These are phyloP conservation scores for Aphanomyces invadans DNA, from an alignment of 352 stramenopile species.

Conservation along the genomic window DNA sequence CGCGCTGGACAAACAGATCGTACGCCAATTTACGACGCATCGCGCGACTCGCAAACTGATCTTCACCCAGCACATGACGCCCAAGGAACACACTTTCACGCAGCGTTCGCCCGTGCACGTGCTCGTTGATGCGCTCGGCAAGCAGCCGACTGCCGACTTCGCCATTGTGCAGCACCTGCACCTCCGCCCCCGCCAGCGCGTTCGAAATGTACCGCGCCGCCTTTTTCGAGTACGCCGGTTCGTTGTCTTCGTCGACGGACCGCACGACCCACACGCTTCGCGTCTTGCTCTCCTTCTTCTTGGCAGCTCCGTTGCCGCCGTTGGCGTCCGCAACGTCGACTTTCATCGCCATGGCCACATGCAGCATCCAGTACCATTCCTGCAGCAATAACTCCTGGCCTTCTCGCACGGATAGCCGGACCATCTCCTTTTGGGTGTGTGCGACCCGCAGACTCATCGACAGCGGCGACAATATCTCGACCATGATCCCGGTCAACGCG, in stretches of 20 bases:
- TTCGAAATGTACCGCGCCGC: slow-evolving; percentile 7
- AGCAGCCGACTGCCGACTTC: not conserved
- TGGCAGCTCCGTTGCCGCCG: not conserved
- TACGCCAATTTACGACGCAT: slow-evolving; percentile 19
- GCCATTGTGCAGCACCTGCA: slow-evolving; percentile 21
- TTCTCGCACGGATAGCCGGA: slow-evolving; percentile 14
- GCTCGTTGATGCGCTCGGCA: slow-evolving; percentile 19
- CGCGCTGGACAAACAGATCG: slow-evolving; percentile 19
- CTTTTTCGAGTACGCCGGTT: not conserved
- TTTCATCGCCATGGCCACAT: slow-evolving; percentile 23
- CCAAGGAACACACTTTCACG: slow-evolving; percentile 20
- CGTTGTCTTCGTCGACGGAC: slow-evolving; percentile 7
- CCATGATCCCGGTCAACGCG: slow-evolving; percentile 16
- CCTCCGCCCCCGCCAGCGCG: slow-evolving; percentile 10
- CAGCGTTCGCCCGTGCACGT: slow-evolving; percentile 12
- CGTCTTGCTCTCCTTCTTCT: slow-evolving; percentile 23
- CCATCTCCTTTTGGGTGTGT: slow-evolving; percentile 22
- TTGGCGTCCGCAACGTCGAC: slow-evolving; percentile 6
- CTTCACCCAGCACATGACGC: slow-evolving; percentile 9
- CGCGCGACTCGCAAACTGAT: slow-evolving; percentile 7
- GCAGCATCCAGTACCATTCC: slow-evolving; percentile 25
- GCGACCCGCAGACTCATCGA: slow-evolving; percentile 14
- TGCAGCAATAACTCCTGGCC: slow-evolving; percentile 20
- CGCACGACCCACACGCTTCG: slow-evolving; percentile 21
- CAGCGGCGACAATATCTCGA: slow-evolving; percentile 16